Evolutionary conservation across 2,329 filamentous ascomycete genomes (phyloP), one percentile per base, ranked within the genome.

Genomic region (Boeremia lycopersici): DNA sequence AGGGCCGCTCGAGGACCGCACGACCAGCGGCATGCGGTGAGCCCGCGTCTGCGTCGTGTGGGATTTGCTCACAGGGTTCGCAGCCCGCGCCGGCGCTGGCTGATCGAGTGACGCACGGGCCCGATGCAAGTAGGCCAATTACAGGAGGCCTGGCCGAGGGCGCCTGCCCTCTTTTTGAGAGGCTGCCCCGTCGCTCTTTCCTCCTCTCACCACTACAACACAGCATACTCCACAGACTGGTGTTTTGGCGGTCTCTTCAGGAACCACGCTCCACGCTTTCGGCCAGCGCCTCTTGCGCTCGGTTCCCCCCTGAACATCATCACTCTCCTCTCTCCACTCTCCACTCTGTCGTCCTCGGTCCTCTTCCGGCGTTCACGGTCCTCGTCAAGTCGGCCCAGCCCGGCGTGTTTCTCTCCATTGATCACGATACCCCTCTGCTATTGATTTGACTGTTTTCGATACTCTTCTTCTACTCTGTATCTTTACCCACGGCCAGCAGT

Each of bases 251-350:
- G 70, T 72, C 60, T 64, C 60, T 26, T 69, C 62, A 65, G 65
- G 65, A 67, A 59, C 58, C 57, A 66, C 63, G 65, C 60, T 65
- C 63, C 57, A 68, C 72, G 73, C 73, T 69, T 74, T 74, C 71
- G 72, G 72, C 74, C 73, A 76, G 72, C 72, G 72, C 71, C 71
- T 71, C 67, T 68, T 71, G 72, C 71, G 74, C 71, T 75, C 69
- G 72, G 71, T 71, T 69, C 62, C 65, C 57, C 64, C 63, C 59
- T 63, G 63, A 60, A 55, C 52, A 55, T 47, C 41, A 36, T 61
- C n/a, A 50, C 67, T 69, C 67, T 65, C 59, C 61, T 53, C 45
- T 48, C 48, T 49, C 48, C 48, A 44, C 62, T 64, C 60, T 59
- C 44, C 62, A 61, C 61, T 56, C 65, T 64, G 64, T 66, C 63